Evolutionary conservation across 176 grass and related monocot genomes (phyloP), one percentile per base, ranked within the genome.

Genomic region (Themeda triandra): DNA sequence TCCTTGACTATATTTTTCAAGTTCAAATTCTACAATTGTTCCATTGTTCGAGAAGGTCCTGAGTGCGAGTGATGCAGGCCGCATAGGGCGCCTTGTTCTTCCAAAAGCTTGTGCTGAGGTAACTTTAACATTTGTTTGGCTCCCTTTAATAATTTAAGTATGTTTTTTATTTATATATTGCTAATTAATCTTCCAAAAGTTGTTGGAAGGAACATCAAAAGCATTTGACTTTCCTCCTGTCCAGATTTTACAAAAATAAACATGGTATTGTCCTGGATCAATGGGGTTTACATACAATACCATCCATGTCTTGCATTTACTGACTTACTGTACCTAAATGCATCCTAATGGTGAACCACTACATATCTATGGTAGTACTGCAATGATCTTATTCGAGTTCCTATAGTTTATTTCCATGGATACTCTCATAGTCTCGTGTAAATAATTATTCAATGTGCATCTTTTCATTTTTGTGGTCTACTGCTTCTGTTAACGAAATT

Each of bases 21-120:
- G 97, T 76, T 92, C 97, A 84, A 99, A 99, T 91, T 91, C 97
- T 33, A 99, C 97, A 49, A 99, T 99, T 40, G 82, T 99, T 54
- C 96, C 97, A 84, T 84, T 99, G 65, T 99, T 99, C 32, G 97
- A 99, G 93, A 99, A 99, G 90, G 97, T 99, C 56, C 74, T 99
- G 83, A 99, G 97, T 32, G 97, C 97, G 29, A 99, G 97, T 79
- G 97, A 99, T 85, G 97, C 97, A 27, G 97, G 97, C 63, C 97
- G 97, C 82, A 96, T 99, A 63, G 97, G 97, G 13, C 97, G 97
- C 70, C 92, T 99, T 73, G 97, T 99, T 88, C 97, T 99, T 75
- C 97, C 97, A 82, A 99, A 99, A 92, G 97, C 97, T 40, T 99
- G 97, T 80, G 97, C 97, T 23, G 97, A 99, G 97, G 97, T 99